phyloP scores from a whole-genome alignment of 2,329 filamentous ascomycete species.

The Ophiostoma triangulosporum region DNA sequence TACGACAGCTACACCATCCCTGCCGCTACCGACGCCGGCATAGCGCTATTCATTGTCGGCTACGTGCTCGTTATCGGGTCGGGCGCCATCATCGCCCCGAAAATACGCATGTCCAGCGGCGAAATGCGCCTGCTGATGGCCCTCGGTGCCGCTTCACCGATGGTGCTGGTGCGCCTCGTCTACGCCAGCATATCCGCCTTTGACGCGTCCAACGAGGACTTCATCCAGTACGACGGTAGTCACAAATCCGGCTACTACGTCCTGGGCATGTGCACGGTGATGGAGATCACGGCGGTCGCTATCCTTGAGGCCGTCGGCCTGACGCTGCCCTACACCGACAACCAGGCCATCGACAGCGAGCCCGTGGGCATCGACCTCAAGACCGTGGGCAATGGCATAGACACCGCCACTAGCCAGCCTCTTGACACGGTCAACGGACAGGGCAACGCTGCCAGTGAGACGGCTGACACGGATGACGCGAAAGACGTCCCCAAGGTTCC shows the following conservation, averaged over 20 bases:
- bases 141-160: constrained; percentile 29
- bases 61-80: constrained; percentile 23
- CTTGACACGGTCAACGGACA: background rate
- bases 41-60: constrained; percentile 28
- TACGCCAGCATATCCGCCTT: constrained; percentile 33
- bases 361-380: background rate
- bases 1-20: constrained; percentile 13
- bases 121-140: constrained; percentile 33
- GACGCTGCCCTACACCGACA: constrained; percentile 12
- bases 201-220: constrained; percentile 22
- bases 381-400: too few species aligned
- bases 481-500: background rate
- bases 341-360: background rate
- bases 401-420: background rate
- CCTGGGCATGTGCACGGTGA: constrained; percentile 33
- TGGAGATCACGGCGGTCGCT: constrained; percentile 34
- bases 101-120: constrained; percentile 23
- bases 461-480: too few species aligned
- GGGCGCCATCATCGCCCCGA: constrained; percentile 20
- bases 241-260: constrained; percentile 22
- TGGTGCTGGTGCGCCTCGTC: constrained; percentile 34
- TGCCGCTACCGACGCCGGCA: constrained; percentile 25
- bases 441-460: background rate
- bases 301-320: constrained; percentile 29
- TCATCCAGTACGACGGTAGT: constrained; percentile 28